phyloP scores from a whole-genome alignment of 106 monocot genomes.

The Narthecium ossifragum region DNA sequence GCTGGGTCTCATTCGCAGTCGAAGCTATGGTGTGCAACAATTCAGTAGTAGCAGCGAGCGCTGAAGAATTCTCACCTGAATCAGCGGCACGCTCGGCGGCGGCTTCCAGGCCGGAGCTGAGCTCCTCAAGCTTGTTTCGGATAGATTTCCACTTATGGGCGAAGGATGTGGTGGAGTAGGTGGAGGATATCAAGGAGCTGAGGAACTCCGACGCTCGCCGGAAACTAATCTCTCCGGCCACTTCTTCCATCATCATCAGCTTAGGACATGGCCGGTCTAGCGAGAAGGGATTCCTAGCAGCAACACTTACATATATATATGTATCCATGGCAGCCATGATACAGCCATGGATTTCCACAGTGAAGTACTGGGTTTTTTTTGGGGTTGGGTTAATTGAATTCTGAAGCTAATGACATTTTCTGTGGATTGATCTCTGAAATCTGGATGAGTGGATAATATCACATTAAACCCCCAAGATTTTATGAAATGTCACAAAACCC shows the following conservation, averaged over 20 bases:
- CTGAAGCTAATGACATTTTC: no score
- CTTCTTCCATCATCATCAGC: slow-evolving; percentile 19
- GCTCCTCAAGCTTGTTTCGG: slow-evolving; percentile 38
- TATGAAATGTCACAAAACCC: no score
- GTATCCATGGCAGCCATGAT: no score
- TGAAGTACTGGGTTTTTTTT: no score
- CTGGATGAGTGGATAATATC: no score
- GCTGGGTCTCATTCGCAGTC: slow-evolving; percentile 25
- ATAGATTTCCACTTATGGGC: slow-evolving; percentile 58
- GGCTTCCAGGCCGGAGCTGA: slow-evolving; percentile 25
- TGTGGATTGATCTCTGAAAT: no score
- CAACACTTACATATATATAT: no score
- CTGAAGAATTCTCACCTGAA: slow-evolving; percentile 10
- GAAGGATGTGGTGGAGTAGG: slow-evolving; percentile 27
- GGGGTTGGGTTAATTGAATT: no score
- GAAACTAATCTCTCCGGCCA: background rate
- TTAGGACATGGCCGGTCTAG: no score
- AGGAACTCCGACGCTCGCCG: slow-evolving; percentile 18
- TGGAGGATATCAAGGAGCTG: slow-evolving; percentile 30
- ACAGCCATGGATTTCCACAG: no score
- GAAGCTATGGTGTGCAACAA: slow-evolving; percentile 15
- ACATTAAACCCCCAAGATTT: no score
- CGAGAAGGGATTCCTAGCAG: no score
- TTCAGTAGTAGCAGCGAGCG: slow-evolving; percentile 5
- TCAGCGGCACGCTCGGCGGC: background rate